Base-by-base conservation (phyloP, 176 grass and related monocot species). In the Bonia amplexicaulis region DNA sequence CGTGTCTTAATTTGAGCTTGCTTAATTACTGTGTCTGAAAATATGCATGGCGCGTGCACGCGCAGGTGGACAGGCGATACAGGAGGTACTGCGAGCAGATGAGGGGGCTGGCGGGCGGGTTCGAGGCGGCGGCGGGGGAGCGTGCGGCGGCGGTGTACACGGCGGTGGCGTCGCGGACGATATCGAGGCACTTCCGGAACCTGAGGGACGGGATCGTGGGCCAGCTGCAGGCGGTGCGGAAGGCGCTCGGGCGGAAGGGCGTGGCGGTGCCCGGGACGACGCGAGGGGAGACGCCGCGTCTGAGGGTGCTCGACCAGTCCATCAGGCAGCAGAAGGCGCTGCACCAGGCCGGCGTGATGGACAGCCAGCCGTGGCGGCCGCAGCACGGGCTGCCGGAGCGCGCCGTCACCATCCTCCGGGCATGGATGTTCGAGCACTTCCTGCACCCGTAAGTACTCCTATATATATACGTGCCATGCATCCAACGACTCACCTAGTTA, bases 371-470 rank as follows among this genome's bases (percentile, higher is more conserved):
- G 0, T 97, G 95, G 95, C 88, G 95, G 1, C 95, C 95, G 1
- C 95, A 97, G 75, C 88, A 92, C 2, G 95, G 95, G 15, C 86
- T 97, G 0, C 95, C 95, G 0, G 95, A 97, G 37, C 90, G 90
- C 71, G 91, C 95, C 12, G 95, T 97, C 68, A 92, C 95, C 55
- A 86, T 94, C 77, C 95, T 97, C 16, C 95, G 95, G 6, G 90
- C 95, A 0, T 97, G 95, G 95, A 88, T 97, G 20, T 97, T 97
- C 76, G 95, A 97, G 45, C 95, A 97, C 78, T 97, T 97, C 86
- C 88, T 97, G 13, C 92, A 94, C 78, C 95, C 95, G 95, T 97
- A 93, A 89, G 73, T 68, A 47, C 22, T 75, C 40, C 17, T 42
- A 1, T 0, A n/a, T 6, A 16, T 27, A 12, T 48, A 7, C 22